A percentile compares a stretch with the other conserved stretches of the same genome.
Evolutionary conservation across 768 basidiomycete genomes (phyloP).

Genomic region (Boletus sp.): DNA sequence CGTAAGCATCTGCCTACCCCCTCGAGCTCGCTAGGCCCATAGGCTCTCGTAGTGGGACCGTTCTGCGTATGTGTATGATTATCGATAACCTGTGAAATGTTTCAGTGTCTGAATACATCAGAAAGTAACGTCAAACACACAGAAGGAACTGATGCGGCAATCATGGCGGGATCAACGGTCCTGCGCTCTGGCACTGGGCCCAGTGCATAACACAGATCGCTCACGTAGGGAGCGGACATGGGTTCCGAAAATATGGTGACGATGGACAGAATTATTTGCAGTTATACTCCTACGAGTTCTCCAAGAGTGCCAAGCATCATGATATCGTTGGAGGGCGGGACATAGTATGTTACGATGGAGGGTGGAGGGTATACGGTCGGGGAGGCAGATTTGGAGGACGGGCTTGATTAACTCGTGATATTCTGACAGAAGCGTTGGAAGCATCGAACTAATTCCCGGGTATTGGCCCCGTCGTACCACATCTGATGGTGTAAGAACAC

Average conservation of each 20-base stretch:
- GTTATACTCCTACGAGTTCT: not conserved
- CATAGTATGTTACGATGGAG: not conserved
- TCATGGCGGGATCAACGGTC: not conserved
- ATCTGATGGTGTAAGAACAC: not conserved
- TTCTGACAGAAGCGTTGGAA: not conserved
- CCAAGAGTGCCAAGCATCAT: no score
- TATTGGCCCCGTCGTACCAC: not conserved
- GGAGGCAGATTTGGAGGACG: not conserved
- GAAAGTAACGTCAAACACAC: not conserved
- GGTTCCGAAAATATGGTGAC: not conserved
- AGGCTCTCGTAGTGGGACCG: no score
- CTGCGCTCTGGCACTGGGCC: not conserved
- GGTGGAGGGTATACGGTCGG: not conserved
- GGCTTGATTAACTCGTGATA: not conserved
- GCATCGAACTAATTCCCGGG: no score
- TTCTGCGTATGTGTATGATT: no score
- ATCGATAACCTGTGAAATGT: not conserved
- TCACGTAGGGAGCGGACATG: not conserved
- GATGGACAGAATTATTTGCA: not conserved
- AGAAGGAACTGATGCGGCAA: not conserved
- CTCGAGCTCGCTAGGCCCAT: not conserved
- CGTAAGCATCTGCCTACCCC: not conserved
- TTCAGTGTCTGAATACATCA: not conserved
- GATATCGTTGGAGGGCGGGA: not conserved
- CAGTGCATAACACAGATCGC: no score